Conservation (phyloP, 176 grass and related monocot genomes). For the Raddia guianensis region DNA sequence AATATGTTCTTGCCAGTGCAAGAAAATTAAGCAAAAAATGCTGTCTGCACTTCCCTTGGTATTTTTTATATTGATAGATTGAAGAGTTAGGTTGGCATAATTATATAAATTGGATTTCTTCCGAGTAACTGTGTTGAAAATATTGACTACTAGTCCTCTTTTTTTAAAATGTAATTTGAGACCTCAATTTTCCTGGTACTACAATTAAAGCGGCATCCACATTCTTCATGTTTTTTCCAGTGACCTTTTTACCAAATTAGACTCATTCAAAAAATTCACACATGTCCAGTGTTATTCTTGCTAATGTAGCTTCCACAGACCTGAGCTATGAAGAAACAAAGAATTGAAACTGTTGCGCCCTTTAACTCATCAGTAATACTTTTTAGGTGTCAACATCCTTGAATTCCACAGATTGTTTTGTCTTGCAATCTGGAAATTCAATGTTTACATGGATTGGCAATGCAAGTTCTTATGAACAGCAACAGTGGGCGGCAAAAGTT, state of each 20-base stretch:
- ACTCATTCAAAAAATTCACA: conserved; percentile 20
- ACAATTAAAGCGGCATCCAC: background rate
- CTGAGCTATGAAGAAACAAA: background rate
- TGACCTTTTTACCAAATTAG: background rate
- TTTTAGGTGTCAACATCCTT: conserved; percentile 80
- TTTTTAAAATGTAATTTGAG: background rate
- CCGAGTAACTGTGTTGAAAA: background rate
- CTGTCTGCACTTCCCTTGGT: background rate
- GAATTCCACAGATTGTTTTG: conserved; percentile 75
- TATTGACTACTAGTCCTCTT: background rate
- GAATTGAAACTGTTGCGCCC: conserved; percentile 8
- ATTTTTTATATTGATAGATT: background rate
- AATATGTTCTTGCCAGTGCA: background rate
- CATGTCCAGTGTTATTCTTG: background rate
- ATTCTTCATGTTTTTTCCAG: conserved; percentile 8
- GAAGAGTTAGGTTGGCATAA: conserved; percentile 17
- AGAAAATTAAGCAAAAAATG: background rate
- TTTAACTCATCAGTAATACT: conserved; percentile 38
- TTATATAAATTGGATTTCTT: background rate
- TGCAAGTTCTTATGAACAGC: conserved; percentile 77
- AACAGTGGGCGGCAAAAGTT: conserved; percentile 78
- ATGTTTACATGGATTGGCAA: conserved; percentile 81
- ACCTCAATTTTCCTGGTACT: background rate
- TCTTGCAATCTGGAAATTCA: conserved; percentile 81
- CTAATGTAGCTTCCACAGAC: conserved; percentile 21